Evolutionary conservation across 768 basidiomycete genomes (phyloP), one percentile per base, ranked within the genome.

Genomic region (Rhizopogon sp.): DNA sequence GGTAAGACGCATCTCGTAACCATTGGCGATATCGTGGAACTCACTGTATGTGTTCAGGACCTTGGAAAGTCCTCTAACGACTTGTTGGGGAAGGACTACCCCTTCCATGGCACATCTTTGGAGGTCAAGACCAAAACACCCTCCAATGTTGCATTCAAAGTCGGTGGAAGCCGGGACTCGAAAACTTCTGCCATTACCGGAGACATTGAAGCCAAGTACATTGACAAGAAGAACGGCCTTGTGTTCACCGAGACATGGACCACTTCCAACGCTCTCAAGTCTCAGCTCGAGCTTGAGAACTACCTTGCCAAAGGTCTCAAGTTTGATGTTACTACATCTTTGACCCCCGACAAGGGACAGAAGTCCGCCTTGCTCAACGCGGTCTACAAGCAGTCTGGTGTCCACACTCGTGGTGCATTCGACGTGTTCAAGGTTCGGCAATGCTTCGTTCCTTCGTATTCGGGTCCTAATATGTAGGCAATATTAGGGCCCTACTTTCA

Each of bases 21-120:
- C 6, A 7, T 5, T 9, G 1, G 2, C n/a, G 25, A 29, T 10
- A 39, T 22, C 29, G 42, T 58, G 54, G 58, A 62, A 16, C 47
- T 11, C 6, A 33, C n/a, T 17, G 14, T 39, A 39, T 39, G 45
- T 53, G 50, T 60, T 29, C 62, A 93, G 91, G 91, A 93, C 73
- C 87, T 93, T 64, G 96, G 96, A 75, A 98, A 98, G 84, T 94
- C 93, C 62, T 92, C 93, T 74, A 91, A 86, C 67, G 96, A 98
- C 83, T 76, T 98, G 60, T 80, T 99, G 64, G 79, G 79, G 71
- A 93, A 88, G 79, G 97, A 99, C 79, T 98, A 85, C 80, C 86
- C 83, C 64, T 87, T 92, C 83, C 70, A 76, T 52, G 83, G 83
- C 33, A 80, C 78, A 55, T 71, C 78, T 54, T 81, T 93, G 54